Evolutionary conservation across 2,329 filamentous ascomycete genomes (phyloP).

Genomic region (Bipolaris oryzae): DNA sequence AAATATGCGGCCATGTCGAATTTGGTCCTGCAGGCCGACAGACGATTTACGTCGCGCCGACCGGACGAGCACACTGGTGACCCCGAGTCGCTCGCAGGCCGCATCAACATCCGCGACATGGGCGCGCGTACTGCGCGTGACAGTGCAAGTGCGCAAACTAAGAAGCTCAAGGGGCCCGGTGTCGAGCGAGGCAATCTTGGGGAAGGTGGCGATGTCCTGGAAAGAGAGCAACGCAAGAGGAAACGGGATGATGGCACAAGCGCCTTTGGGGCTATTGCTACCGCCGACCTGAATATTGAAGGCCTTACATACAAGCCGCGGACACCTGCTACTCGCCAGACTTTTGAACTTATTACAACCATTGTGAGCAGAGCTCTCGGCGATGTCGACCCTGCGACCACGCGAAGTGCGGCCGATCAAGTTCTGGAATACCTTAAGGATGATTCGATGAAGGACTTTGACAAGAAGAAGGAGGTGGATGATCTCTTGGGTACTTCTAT

Average conservation of each 20-base stretch:
- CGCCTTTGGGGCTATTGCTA: slow-evolving; percentile 73
- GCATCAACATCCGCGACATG: slow-evolving; percentile 94
- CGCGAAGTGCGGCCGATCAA: slow-evolving; percentile 91
- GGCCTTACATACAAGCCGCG: slow-evolving; percentile 90
- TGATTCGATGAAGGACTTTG: slow-evolving; percentile 92
- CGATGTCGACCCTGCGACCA: slow-evolving; percentile 89
- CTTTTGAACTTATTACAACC: slow-evolving; percentile 92
- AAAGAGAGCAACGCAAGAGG: slow-evolving; percentile 83
- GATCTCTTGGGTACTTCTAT: slow-evolving; percentile 86
- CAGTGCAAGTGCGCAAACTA: slow-evolving; percentile 74
- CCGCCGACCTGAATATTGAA: slow-evolving; percentile 83
- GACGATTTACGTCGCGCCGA: slow-evolving; percentile 89
- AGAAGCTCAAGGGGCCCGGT: slow-evolving; percentile 71
- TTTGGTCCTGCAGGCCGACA: slow-evolving; percentile 99
- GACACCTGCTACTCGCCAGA: slow-evolving; percentile 87
- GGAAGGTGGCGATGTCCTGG: slow-evolving; percentile 83
- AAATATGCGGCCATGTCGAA: slow-evolving; percentile 99
- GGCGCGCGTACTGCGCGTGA: slow-evolving; percentile 82
- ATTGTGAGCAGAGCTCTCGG: slow-evolving; percentile 87
- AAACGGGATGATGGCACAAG: slow-evolving; percentile 72
- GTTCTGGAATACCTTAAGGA: slow-evolving; percentile 92
- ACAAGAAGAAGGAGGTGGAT: slow-evolving; percentile 97
- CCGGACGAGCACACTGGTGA: slow-evolving; percentile 96
- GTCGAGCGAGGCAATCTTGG: slow-evolving; percentile 76
- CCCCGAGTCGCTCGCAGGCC: slow-evolving; percentile 93